A percentile compares a stretch with the other conserved stretches of the same genome.
Evolutionary conservation across 2,329 filamentous ascomycete genomes (phyloP).

Genomic region (Fusarium fujikuroi): DNA sequence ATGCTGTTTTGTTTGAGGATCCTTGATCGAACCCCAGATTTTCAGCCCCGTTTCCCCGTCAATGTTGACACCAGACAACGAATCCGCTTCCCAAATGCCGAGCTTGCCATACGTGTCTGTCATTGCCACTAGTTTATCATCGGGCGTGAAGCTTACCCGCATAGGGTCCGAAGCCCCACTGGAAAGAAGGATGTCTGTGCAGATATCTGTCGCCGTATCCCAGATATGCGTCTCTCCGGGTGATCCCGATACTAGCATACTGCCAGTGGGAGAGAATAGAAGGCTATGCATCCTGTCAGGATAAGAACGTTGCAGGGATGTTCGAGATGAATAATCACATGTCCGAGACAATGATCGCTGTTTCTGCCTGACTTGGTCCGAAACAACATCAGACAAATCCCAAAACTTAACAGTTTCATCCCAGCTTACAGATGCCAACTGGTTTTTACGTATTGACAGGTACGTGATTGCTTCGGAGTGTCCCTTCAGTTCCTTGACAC

Average conservation of each 20-base stretch:
- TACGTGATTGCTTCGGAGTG: no score
- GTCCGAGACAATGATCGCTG: fast-evolving
- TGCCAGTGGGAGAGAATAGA: fast-evolving
- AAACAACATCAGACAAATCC: background rate
- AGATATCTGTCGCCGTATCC: fast-evolving
- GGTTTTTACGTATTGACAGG: no score
- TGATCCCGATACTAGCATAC: fast-evolving
- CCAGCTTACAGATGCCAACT: fast-evolving
- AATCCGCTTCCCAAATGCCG: background rate
- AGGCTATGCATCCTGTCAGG: fast-evolving
- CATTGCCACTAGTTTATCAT: background rate
- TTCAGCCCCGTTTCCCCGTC: fast-evolving
- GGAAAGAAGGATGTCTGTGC: fast-evolving
- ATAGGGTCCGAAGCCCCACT: fast-evolving
- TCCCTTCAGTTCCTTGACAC: fast-evolving
- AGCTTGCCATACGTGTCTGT: fast-evolving
- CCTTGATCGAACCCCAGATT: background rate
- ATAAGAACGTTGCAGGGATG: fast-evolving
- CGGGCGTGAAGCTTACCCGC: fast-evolving
- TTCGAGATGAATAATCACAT: background rate
- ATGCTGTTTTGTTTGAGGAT: background rate
- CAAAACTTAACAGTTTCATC: background rate
- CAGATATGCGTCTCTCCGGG: fast-evolving
- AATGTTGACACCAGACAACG: fast-evolving
- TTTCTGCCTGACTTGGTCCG: fast-evolving